Evolutionary conservation across 1,284 basidiomycete genomes (phyloP), one percentile per base, ranked within the genome.

Genomic region (Ustilago hordei): DNA sequence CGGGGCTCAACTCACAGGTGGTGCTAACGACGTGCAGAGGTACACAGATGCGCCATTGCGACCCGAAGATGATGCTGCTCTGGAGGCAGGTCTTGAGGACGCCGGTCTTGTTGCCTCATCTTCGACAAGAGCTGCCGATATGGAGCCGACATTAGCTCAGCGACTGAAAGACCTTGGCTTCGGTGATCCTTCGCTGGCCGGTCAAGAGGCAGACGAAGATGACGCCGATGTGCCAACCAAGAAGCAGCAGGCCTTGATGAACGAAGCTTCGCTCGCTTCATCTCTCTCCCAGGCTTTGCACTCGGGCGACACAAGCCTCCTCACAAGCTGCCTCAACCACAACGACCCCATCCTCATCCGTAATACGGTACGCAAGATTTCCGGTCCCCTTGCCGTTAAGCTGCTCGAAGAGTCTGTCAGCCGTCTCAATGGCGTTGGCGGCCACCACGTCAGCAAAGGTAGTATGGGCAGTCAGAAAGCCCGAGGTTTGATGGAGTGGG

Each of bases 241-340:
- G 47, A 60, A 66, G 63, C 56, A 67, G 43, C 61, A 74, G n/a
- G 87, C 91, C 23, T 45, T 78, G 67, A 67, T 93, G 45, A 93
- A 93, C 52, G 91, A 94, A 1, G 91, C 92, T 69, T 97, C 96
- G 1, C 90, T 99, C 61, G 94, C 96, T 31, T 92, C 95, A 60
- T 95, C 96, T 15, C 90, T 99, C 55, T 94, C 96, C 57, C 97
- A 99, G 87, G 96, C 97, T 0, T 88, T 99, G 54, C 96, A 99
- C 86, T 98, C 96, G 3, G 93, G 93, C 23, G 97, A 99, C 88
- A 90, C 92, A 0, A 91, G 91, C 7, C 88, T 99, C 45, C 88
- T 99, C 65, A 94, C 97, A 82, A 92, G 92, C 34, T 98, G 95
- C 87, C 88, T 99, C 36, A 86, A 87, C 19, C 94, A 98, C 87